A percentile compares a stretch with the other conserved stretches of the same genome.
These are phyloP conservation scores for Acorus calamus DNA, from an alignment of 106 monocot genomes.

Conservation along the genomic window DNA sequence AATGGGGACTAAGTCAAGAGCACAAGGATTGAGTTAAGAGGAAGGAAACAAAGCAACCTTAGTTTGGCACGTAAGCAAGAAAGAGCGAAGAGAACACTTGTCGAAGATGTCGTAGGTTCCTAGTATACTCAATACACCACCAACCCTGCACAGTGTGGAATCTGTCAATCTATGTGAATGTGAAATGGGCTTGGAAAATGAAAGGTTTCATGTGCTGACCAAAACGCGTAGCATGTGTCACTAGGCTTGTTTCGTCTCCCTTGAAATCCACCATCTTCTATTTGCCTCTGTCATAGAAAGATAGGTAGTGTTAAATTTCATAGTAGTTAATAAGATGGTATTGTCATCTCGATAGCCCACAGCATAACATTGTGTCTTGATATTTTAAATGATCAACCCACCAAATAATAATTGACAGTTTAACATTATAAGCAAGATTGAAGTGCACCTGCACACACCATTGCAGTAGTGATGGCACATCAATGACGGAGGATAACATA, in stretches of 20 bases:
- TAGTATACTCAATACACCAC: slow-evolving; percentile 72
- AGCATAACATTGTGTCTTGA: no score
- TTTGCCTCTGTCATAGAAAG: slow-evolving; percentile 60
- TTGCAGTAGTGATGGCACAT: slow-evolving; percentile 50
- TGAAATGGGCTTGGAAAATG: no score
- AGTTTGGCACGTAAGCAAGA: slow-evolving; percentile 80
- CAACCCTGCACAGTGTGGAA: slow-evolving; percentile 37
- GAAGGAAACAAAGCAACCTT: slow-evolving; percentile 18
- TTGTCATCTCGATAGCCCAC: no score
- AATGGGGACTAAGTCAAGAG: no score
- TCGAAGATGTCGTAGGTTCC: slow-evolving; percentile 49
- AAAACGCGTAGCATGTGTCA: slow-evolving; percentile 98
- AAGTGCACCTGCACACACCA: slow-evolving; percentile 74
- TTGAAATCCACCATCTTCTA: slow-evolving; percentile 77
- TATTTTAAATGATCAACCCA: no score
- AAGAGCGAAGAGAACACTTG: slow-evolving; percentile 37
- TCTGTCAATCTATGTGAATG: not conserved
- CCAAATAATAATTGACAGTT: no score
- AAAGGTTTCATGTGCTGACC: slow-evolving; percentile 24
- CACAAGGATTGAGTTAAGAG: not conserved
- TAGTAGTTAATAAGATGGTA: no score
- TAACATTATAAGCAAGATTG: not conserved
- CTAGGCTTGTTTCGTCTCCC: slow-evolving; percentile 86
- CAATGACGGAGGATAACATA: slow-evolving; percentile 16
- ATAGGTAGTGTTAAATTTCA: not conserved